Evolutionary conservation across 495 filamentous ascomycete genomes (phyloP).

Genomic region (Penicillium lividum): DNA sequence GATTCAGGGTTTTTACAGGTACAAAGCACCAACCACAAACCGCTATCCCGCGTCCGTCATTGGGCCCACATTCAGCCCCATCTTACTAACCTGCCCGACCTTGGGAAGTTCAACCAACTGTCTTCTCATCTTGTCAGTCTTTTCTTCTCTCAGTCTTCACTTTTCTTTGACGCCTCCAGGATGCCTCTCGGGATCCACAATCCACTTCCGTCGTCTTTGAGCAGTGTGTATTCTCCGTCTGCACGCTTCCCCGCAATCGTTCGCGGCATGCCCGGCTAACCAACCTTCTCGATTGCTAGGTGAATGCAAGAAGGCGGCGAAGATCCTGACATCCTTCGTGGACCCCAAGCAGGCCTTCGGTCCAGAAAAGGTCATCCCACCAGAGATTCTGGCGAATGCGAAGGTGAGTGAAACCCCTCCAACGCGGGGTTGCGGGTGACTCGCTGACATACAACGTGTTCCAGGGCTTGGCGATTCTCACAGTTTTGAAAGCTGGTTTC

Average conservation of each 20-base stretch:
- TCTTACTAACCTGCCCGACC: slow-evolving; percentile 30
- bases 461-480: slow-evolving; percentile 91
- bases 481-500: slow-evolving; percentile 95
- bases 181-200: slow-evolving; percentile 69
- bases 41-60: slow-evolving; percentile 27
- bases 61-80: slow-evolving; percentile 38
- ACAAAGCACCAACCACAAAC: slow-evolving; percentile 19
- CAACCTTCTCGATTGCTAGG: slow-evolving; percentile 42
- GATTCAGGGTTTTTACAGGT: neutral
- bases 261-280: slow-evolving; percentile 31
- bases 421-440: slow-evolving; percentile 11
- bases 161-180: slow-evolving; percentile 25
- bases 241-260: slow-evolving; percentile 42
- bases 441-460: slow-evolving; percentile 15
- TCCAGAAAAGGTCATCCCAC: slow-evolving; percentile 96
- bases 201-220: slow-evolving; percentile 65
- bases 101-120: slow-evolving; percentile 20
- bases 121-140: slow-evolving; percentile 16
- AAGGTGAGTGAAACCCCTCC: slow-evolving; percentile 60
- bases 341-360: slow-evolving; percentile 94
- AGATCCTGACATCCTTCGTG: slow-evolving; percentile 92
- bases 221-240: slow-evolving; percentile 47
- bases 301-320: slow-evolving; percentile 88
- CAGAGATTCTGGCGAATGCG: slow-evolving; percentile 82
- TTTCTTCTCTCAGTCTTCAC: slow-evolving; percentile 9